Evolutionary conservation across 805 yeast species (phyloP), one percentile per base, ranked within the genome.

Genomic region (Candida morakotiae): DNA sequence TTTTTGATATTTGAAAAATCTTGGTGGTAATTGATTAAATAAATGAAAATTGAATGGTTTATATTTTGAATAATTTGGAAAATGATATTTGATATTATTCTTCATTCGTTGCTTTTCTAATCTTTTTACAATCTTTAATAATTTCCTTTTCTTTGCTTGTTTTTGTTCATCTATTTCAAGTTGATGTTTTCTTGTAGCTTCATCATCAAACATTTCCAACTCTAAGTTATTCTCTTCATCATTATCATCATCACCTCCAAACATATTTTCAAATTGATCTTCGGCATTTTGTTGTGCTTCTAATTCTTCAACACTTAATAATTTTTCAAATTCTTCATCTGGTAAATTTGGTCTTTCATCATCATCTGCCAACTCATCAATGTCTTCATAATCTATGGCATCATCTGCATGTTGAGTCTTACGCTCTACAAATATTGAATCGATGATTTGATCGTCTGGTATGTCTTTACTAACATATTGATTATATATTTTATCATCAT

Each of bases 371-470:
- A 89, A 66, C 58, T 89, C 97, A 47, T 89, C 97, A 51, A 86
- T 94, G 55, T 87, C 96, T 52, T 87, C 96, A 55, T 85, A 91
- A 58, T 91, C 98, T 22, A 88, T 68, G 8, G 98, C 98, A 57
- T 89, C 91, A 5, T 78, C 96, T 1, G 93, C 89, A 58, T 89
- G 98, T 38, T 73, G 71, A 2, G 85, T 64, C 24, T 50, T 49
- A 20, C 55, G 45, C 25, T 60, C 64, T 38, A 42, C 46, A 43
- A 64, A 67, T 30, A 67, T 67, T 21, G 62, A 59, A 35, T 64
- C 67, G 10, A 67, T 62, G 22, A 58, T 56, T 34, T 55, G 56
- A 31, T 62, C 70, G 35, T 61, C 67, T 2, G 65, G 68, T 9
- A 63, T 56, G 14, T 56, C 65, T 9, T 45, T 48, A 13, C 44